phyloP scores from a whole-genome alignment of 768 basidiomycete species.

The Agaricus subrufescens region DNA sequence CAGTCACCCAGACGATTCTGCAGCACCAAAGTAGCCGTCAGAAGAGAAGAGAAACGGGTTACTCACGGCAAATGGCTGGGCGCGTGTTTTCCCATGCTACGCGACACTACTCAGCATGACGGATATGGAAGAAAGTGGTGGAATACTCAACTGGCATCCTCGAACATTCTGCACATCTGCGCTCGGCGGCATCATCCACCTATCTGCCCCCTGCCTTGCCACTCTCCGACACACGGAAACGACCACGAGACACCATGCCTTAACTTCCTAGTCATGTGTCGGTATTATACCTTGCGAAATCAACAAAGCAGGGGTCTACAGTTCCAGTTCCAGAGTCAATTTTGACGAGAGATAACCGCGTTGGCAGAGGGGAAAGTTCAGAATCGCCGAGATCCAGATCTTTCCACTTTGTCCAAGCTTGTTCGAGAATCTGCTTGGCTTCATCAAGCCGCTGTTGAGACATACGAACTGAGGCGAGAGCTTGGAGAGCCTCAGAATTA shows the following conservation, averaged over 20 bases:
- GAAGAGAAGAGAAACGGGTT: slow-evolving; percentile 74
- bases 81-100: slow-evolving; percentile 54
- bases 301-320: slow-evolving; percentile 67
- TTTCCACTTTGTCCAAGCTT: slow-evolving; percentile 66
- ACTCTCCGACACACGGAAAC: slow-evolving; percentile 77
- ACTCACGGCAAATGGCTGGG: slow-evolving; percentile 79
- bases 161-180: slow-evolving; percentile 77
- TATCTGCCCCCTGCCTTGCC: slow-evolving; percentile 44
- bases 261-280: slow-evolving; percentile 79
- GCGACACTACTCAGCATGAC: slow-evolving; percentile 5
- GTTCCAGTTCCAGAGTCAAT: slow-evolving; percentile 71
- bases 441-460: slow-evolving; percentile 84
- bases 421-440: slow-evolving; percentile 63
- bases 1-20: slow-evolving; percentile 58
- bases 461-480: slow-evolving; percentile 82
- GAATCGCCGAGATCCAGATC: slow-evolving; percentile 71
- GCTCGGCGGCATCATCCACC: slow-evolving; percentile 49
- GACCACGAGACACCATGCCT: slow-evolving; percentile 92
- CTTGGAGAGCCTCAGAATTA: slow-evolving; percentile 76
- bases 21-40: slow-evolving; percentile 63
- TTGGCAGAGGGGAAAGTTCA: slow-evolving; percentile 64
- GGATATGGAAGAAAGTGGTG: not conserved
- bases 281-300: slow-evolving; percentile 78
- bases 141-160: slow-evolving; percentile 44
- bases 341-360: slow-evolving; percentile 70